These are phyloP conservation scores for Eucalyptus curtisii DNA, from an alignment of 345 rosid species.

Conservation along the genomic window DNA sequence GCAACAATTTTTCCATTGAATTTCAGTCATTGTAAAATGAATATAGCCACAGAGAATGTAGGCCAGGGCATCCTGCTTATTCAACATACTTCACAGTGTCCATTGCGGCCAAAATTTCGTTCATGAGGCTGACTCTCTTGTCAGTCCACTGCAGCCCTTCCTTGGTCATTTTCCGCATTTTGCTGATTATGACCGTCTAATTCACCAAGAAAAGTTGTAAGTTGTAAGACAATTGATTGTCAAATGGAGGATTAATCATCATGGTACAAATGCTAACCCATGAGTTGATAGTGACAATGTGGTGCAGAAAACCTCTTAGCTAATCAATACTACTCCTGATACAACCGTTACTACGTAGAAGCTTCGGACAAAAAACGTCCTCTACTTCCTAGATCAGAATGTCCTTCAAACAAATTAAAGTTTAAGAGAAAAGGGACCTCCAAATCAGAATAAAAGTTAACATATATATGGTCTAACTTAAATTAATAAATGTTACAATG, in stretches of 20 bases:
- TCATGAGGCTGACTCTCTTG: constrained; percentile 81
- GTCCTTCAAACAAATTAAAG: background rate
- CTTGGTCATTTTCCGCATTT: constrained; percentile 79
- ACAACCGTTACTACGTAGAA: background rate
- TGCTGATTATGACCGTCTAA: constrained; percentile 76
- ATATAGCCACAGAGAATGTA: background rate
- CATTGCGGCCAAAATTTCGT: constrained; percentile 94
- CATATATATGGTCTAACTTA: background rate
- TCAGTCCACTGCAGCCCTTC: constrained; percentile 94
- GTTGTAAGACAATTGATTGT: background rate
- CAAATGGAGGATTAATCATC: background rate
- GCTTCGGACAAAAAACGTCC: background rate
- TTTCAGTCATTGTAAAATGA: background rate
- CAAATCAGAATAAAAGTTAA: background rate
- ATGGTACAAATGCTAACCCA: background rate
- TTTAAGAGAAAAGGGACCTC: background rate
- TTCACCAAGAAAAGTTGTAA: background rate
- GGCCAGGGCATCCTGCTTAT: background rate
- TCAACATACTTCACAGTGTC: constrained; percentile 82
- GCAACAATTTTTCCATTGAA: background rate
- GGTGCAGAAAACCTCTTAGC: background rate
- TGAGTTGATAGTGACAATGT: background rate
- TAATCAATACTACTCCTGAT: background rate
- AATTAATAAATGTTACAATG: background rate
- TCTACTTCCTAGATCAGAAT: background rate